Percentiles rank a stretch among this genome's conserved stretches.
These are phyloP conservation scores for Rhizoclosmatium sp. DNA, from an alignment of 192 early-diverging fungal species.

Conservation along the genomic window DNA sequence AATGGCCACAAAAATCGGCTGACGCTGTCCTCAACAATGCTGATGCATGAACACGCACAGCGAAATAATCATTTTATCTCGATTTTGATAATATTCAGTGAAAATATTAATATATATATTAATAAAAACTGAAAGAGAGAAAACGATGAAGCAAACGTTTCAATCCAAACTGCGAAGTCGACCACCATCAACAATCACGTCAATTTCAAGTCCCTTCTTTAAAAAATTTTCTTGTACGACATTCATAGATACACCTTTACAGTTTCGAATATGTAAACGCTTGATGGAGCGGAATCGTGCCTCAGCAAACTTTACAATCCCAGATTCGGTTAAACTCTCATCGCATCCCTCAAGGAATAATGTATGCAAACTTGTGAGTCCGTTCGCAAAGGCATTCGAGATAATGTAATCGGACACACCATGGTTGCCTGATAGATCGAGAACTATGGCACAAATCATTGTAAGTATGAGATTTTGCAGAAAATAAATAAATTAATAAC, in stretches of 20 bases:
- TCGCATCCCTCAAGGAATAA: conserved; percentile 51
- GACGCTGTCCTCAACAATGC: no score
- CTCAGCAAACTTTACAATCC: conserved; percentile 50
- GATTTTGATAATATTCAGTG: no score
- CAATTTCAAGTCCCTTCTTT: conserved; percentile 43
- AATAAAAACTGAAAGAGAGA: no score
- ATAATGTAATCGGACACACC: conserved; percentile 52
- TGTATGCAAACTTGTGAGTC: conserved; percentile 49
- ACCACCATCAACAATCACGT: conserved; percentile 52
- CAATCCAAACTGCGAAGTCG: conserved; percentile 30
- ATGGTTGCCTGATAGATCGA: conserved; percentile 53
- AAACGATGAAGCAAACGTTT: not conserved
- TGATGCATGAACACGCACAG: no score
- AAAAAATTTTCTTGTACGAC: conserved; percentile 42
- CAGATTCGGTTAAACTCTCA: conserved; percentile 39
- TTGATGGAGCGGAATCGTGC: conserved; percentile 42
- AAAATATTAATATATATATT: no score
- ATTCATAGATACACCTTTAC: conserved; percentile 33
- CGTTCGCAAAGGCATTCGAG: conserved; percentile 5
- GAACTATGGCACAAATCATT: conserved; percentile 13
- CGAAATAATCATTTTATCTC: no score
- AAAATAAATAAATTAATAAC: not conserved
- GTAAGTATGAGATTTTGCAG: not conserved
- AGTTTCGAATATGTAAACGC: conserved; percentile 53
- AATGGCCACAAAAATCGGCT: no score